Percentiles rank a stretch among this genome's conserved stretches.
These are phyloP conservation scores for Aspergillus sergii DNA, from an alignment of 2,329 filamentous ascomycete genomes.

Conservation along the genomic window DNA sequence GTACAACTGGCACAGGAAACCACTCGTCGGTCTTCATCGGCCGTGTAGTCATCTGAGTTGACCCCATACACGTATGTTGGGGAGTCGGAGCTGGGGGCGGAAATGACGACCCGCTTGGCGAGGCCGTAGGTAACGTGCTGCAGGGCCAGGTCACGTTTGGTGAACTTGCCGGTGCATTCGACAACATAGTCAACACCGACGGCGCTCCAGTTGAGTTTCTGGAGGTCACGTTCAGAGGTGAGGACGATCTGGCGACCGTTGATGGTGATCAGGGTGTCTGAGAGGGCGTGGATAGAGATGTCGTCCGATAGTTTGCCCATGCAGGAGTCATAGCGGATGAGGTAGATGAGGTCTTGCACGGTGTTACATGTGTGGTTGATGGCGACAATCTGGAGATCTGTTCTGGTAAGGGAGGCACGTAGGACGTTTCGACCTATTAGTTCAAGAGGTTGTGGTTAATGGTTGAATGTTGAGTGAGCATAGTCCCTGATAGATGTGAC, in stretches of 20 bases:
- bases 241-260: conserved; percentile 10
- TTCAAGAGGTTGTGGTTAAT: neutral
- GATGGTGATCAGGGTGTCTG: conserved; percentile 73
- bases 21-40: conserved; percentile 16
- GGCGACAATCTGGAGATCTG: conserved; percentile 30
- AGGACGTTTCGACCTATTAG: neutral
- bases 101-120: conserved; percentile 82
- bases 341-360: conserved; percentile 33
- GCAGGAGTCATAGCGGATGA: conserved; percentile 30
- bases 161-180: conserved; percentile 5
- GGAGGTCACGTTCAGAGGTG: conserved; percentile 7
- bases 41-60: conserved; percentile 29
- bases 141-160: conserved; percentile 59
- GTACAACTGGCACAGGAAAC: neutral
- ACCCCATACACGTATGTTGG: conserved; percentile 57
- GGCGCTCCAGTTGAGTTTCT: conserved; percentile 30
- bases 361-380: conserved; percentile 34
- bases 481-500: neutral
- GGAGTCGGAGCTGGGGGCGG: conserved; percentile 62
- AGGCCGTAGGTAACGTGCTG: conserved; percentile 78
- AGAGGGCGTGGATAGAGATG: conserved; percentile 84
- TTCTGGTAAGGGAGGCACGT: conserved; percentile 14
- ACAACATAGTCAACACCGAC: conserved; percentile 31
- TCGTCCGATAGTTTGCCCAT: conserved; percentile 95
- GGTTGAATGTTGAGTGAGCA: neutral